Evolutionary conservation across 257 asterid species (phyloP).

Genomic region (Solanum sejunctum): DNA sequence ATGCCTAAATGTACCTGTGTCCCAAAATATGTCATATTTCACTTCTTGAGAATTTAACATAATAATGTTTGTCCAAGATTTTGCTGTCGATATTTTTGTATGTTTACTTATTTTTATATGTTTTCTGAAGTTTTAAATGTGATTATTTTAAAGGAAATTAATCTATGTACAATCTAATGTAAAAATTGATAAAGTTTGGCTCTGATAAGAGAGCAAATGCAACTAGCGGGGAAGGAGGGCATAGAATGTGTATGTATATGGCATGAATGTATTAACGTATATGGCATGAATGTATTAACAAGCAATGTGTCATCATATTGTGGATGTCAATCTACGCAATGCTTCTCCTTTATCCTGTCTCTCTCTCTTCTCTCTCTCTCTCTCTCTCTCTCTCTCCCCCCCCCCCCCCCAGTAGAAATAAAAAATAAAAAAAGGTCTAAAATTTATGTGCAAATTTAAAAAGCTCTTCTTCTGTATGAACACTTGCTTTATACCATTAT

Average conservation of each 20-base stretch:
- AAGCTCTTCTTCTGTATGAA: no score
- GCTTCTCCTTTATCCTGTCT: background rate
- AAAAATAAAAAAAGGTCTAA: background rate
- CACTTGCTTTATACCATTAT: no score
- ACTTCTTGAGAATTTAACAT: background rate
- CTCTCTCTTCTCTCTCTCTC: no score
- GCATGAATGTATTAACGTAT: background rate
- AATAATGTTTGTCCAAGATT: background rate
- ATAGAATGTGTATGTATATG: background rate
- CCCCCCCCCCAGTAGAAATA: no score
- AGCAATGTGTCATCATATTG: background rate
- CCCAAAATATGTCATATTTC: background rate
- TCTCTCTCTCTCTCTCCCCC: no score
- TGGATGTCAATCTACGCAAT: background rate
- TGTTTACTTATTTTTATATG: background rate
- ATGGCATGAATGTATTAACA: background rate
- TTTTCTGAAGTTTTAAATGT: background rate
- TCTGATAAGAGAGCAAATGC: background rate
- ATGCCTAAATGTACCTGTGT: background rate
- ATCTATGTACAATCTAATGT: background rate
- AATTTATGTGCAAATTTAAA: no score
- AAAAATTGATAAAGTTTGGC: background rate
- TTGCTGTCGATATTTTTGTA: background rate
- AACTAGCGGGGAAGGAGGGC: background rate
- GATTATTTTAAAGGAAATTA: background rate